Conservation (phyloP, 768 basidiomycete species). For the Melanogaster broomeanus region DNA sequence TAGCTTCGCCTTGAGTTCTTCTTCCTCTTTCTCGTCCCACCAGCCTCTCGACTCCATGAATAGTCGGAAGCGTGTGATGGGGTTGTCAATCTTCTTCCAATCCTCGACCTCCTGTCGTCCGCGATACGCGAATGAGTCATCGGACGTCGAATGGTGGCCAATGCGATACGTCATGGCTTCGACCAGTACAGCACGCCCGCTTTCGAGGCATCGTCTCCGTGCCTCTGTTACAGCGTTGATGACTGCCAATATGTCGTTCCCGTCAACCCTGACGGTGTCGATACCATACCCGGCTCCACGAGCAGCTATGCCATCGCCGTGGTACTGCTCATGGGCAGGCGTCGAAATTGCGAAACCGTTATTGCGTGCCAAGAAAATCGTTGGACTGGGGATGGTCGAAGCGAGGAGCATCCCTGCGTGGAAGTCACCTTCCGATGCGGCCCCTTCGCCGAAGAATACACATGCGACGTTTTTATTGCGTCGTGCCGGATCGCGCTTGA, state of each 20-base stretch:
- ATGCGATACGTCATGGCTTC: conserved; percentile 94
- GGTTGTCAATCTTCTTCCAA: conserved; percentile 88
- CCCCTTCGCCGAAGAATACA: conserved; percentile 93
- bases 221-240: conserved; percentile 72
- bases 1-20: conserved; percentile 62
- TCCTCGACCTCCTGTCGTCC: conserved; percentile 89
- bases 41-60: conserved; percentile 83
- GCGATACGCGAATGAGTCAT: conserved; percentile 94
- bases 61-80: conserved; percentile 78
- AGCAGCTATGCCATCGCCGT: conserved; percentile 91
- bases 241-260: conserved; percentile 90
- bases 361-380: conserved; percentile 73
- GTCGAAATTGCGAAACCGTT: conserved; percentile 97
- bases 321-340: conserved; percentile 84
- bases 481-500: conserved; percentile 73
- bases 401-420: conserved; percentile 87
- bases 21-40: conserved; percentile 82
- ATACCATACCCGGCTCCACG: conserved; percentile 91
- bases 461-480: conserved; percentile 75
- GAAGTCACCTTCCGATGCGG: conserved; percentile 94
- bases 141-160: conserved; percentile 94
- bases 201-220: conserved; percentile 67
- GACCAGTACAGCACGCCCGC: conserved; percentile 79
- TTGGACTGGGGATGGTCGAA: conserved; percentile 74
- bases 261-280: conserved; percentile 90